These are phyloP conservation scores for Phytophthora megakarya DNA, from an alignment of 352 stramenopile genomes.

Conservation along the genomic window DNA sequence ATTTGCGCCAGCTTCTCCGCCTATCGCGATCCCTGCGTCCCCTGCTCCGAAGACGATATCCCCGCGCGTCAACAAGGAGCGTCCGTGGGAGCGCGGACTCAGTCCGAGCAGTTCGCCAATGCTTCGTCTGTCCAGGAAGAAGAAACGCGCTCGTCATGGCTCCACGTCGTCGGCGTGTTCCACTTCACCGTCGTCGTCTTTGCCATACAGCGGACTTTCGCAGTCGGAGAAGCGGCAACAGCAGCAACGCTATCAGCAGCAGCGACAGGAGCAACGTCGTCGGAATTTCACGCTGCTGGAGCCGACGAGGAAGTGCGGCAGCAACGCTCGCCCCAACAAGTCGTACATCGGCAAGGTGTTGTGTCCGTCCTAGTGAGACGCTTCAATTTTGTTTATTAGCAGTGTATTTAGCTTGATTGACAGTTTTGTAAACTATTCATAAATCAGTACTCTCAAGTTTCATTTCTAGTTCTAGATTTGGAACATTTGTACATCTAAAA, in stretches of 20 bases:
- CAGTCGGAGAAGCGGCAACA: slow-evolving; percentile 42
- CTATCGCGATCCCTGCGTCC: slow-evolving; percentile 25
- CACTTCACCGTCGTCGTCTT: slow-evolving; percentile 25
- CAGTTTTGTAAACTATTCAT: background rate
- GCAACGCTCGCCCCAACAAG: slow-evolving; percentile 27
- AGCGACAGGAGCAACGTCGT: slow-evolving; percentile 34
- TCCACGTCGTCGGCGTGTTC: slow-evolving; percentile 42
- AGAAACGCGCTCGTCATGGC: slow-evolving; percentile 61
- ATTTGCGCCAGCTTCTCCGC: slow-evolving; percentile 25
- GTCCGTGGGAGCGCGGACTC: slow-evolving; percentile 43
- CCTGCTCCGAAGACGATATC: slow-evolving; percentile 20
- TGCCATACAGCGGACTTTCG: slow-evolving; percentile 34
- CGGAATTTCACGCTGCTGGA: slow-evolving; percentile 37
- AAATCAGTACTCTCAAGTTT: background rate
- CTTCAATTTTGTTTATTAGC: slow-evolving; percentile 36
- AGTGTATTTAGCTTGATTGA: slow-evolving; percentile 21
- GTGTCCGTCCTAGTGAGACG: slow-evolving; percentile 33
- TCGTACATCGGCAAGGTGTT: slow-evolving; percentile 37
- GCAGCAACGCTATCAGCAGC: slow-evolving; percentile 39
- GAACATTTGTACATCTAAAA: too few species aligned
- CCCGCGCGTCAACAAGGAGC: slow-evolving; percentile 25
- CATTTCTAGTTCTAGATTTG: background rate
- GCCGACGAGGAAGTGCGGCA: slow-evolving; percentile 33
- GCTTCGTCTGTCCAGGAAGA: slow-evolving; percentile 56
- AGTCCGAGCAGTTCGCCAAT: slow-evolving; percentile 33